Conservation (phyloP, 495 filamentous ascomycete genomes). For the Elaphomyces granulatus region DNA sequence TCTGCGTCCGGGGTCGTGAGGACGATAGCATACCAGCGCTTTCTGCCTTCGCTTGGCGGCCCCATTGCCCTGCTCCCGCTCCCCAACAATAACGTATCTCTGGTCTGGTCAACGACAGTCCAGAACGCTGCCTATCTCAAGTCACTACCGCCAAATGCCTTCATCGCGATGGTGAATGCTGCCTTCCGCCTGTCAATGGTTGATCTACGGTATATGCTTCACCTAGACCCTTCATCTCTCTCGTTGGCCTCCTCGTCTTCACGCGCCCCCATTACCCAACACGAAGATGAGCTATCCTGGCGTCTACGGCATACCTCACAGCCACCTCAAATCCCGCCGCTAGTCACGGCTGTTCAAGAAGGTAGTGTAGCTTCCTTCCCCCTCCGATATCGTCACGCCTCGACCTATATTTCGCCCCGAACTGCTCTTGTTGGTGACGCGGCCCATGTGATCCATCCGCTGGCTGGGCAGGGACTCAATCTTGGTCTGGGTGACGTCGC, state of each 20-base stretch:
- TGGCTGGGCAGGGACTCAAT: conserved; percentile 91
- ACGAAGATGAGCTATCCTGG: conserved; percentile 70
- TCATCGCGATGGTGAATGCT: conserved; percentile 80
- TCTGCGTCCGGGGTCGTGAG: conserved; percentile 33
- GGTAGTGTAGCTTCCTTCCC: conserved; percentile 83
- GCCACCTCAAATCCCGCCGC: conserved; percentile 36
- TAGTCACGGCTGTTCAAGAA: conserved; percentile 53
- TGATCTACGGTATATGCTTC: conserved; percentile 71
- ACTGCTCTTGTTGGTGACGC: conserved; percentile 86
- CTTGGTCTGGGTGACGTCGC: conserved; percentile 81
- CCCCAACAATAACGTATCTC: conserved; percentile 62
- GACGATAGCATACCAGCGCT: conserved; percentile 85
- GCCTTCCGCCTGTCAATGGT: conserved; percentile 71
- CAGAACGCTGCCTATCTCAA: conserved; percentile 68
- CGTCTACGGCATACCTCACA: conserved; percentile 52
- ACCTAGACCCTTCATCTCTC: conserved; percentile 28
- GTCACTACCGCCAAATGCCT: conserved; percentile 51
- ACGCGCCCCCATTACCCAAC: conserved; percentile 18
- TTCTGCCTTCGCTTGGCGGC: conserved; percentile 65
- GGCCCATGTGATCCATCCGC: conserved; percentile 85
- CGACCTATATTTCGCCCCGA: conserved; percentile 78
- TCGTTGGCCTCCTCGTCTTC: conserved; percentile 2
- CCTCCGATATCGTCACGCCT: conserved; percentile 75
- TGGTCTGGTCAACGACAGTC: conserved; percentile 89
- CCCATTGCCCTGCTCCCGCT: conserved; percentile 84